Percentiles rank a stretch among this genome's conserved stretches.
These are phyloP conservation scores for Pilasporangium apinafurcum DNA, from an alignment of 352 stramenopile species.

Conservation along the genomic window DNA sequence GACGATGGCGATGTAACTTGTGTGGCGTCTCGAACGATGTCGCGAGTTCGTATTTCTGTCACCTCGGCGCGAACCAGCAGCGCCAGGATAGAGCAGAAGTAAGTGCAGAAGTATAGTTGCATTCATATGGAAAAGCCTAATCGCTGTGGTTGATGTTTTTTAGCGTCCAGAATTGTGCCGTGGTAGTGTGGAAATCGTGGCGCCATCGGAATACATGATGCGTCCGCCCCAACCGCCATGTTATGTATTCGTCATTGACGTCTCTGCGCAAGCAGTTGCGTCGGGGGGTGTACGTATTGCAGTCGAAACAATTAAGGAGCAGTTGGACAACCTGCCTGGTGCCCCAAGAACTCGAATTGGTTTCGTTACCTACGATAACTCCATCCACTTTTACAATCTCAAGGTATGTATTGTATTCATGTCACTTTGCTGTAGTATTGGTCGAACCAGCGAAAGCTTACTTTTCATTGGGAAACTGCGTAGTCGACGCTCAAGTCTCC, in stretches of 20 bases:
- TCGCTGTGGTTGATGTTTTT: background rate
- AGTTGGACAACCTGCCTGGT: constrained; percentile 76
- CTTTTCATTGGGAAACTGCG: constrained; percentile 8
- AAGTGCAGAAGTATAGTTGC: constrained; percentile 82
- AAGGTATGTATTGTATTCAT: constrained; percentile 38
- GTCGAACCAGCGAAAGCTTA: no score
- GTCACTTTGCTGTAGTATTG: no score
- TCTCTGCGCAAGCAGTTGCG: constrained; percentile 66
- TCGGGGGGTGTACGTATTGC: constrained; percentile 68
- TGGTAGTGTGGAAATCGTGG: constrained; percentile 83
- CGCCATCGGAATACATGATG: constrained; percentile 88
- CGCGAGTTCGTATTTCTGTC: constrained; percentile 96
- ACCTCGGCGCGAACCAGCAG: constrained; percentile 92
- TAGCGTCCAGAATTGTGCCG: constrained; percentile 65
- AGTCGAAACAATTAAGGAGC: constrained; percentile 70
- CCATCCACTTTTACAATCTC: constrained; percentile 88
- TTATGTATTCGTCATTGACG: constrained; percentile 88
- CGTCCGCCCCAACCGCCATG: constrained; percentile 82
- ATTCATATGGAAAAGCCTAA: constrained; percentile 17
- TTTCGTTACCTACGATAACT: constrained; percentile 84
- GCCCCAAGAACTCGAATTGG: constrained; percentile 70
- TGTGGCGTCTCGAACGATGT: constrained; percentile 89
- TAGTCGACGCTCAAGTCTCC: constrained; percentile 72
- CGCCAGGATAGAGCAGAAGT: constrained; percentile 91
- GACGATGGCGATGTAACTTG: constrained; percentile 85